phyloP scores from a whole-genome alignment of 2,329 filamentous ascomycete genomes.

The Fusarium napiforme region DNA sequence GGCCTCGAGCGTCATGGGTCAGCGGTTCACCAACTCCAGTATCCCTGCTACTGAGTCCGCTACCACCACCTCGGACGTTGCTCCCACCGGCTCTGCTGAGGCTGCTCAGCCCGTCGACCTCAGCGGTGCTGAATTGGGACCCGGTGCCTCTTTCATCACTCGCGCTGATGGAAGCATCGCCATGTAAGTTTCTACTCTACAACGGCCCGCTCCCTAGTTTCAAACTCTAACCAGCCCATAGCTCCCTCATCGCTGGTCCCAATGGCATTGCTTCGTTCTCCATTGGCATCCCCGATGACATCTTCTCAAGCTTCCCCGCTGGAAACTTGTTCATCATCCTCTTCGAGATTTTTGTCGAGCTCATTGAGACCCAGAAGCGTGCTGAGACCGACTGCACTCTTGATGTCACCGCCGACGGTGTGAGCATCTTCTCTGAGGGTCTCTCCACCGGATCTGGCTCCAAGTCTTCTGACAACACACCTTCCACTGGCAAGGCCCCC shows the following conservation, averaged over 20 bases:
- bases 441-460: neutral
- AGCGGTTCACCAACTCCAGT: conserved; percentile 36
- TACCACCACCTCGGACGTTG: neutral
- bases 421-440: neutral
- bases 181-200: neutral
- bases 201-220: accelerated
- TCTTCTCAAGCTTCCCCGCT: accelerated
- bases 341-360: neutral
- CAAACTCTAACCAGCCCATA: neutral
- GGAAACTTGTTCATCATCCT: conserved; percentile 9
- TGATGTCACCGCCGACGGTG: neutral
- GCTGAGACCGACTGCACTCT: conserved; percentile 3
- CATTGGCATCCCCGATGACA: neutral
- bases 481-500: neutral
- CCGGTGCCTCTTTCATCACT: neutral
- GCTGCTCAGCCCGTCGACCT: neutral
- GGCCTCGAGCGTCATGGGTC: conserved; percentile 26
- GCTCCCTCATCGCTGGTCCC: neutral
- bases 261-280: neutral
- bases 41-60: neutral
- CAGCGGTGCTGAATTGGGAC: neutral
- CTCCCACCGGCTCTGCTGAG: neutral
- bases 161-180: neutral
- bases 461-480: accelerated
- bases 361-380: neutral